A percentile compares a stretch with the other conserved stretches of the same genome.
Evolutionary conservation across 441 rosid species (phyloP).

Genomic region (Mallotus repandus): DNA sequence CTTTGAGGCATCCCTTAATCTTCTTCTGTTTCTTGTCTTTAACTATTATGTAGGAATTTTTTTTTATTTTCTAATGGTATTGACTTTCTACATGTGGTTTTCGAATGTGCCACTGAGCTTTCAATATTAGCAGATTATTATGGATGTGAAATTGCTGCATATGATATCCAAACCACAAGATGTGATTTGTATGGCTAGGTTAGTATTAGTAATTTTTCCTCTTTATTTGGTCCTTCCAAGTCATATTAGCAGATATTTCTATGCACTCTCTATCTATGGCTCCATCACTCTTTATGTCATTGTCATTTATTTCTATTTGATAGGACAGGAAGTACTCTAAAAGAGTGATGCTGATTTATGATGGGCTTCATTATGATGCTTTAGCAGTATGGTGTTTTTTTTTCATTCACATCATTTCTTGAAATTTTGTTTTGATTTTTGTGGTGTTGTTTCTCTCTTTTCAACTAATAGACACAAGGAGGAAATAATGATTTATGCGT

Average conservation of each 20-base stretch:
- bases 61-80: not conserved
- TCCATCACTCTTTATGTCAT: not conserved
- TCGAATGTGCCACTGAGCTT: conserved; percentile 89
- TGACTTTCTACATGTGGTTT: conserved; percentile 20
- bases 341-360: conserved; percentile 84
- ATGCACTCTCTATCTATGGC: not conserved
- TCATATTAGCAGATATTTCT: conserved; percentile 6
- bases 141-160: conserved; percentile 81
- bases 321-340: conserved; percentile 67
- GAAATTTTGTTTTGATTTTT: conserved; percentile 10
- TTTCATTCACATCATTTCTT: not conserved
- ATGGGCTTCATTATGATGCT: conserved; percentile 95
- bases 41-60: not conserved
- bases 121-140: conserved; percentile 80
- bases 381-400: conserved; percentile 58
- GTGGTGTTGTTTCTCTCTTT: not conserved
- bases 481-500: not conserved
- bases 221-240: not conserved
- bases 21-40: not conserved
- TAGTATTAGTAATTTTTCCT: conserved; percentile 15
- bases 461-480: not conserved
- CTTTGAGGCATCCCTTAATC: too few species aligned
- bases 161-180: conserved; percentile 80
- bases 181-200: conserved; percentile 98
- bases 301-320: conserved; percentile 17